These are phyloP conservation scores for Ophiostoma himal-ulmi DNA, from an alignment of 2,329 filamentous ascomycete genomes.

Conservation along the genomic window DNA sequence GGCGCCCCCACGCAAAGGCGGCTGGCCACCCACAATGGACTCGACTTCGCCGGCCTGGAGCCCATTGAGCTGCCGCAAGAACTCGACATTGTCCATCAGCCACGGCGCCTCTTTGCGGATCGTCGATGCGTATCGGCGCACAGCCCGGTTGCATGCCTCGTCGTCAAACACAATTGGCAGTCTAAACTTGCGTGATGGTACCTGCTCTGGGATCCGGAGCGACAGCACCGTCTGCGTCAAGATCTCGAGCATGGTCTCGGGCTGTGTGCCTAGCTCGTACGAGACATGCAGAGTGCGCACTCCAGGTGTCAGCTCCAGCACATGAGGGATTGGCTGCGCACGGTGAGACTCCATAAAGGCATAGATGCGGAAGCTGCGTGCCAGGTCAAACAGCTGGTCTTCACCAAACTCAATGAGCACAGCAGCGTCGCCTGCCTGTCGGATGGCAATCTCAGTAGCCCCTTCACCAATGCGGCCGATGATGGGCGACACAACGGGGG, in stretches of 20 bases:
- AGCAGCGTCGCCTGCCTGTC: conserved; percentile 1
- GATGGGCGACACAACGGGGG: neutral
- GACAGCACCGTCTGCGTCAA: neutral
- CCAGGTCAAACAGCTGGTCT: neutral
- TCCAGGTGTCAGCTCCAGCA: neutral
- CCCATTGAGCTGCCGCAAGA: conserved; percentile 34
- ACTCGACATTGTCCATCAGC: conserved; percentile 42
- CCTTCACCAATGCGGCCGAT: neutral
- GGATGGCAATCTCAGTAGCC: neutral
- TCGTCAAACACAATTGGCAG: conserved; percentile 29
- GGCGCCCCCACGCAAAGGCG: conserved; percentile 25
- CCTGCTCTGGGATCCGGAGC: neutral
- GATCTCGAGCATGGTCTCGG: neutral
- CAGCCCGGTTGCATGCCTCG: conserved; percentile 37
- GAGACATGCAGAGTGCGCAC: conserved; percentile 1
- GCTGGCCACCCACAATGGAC: conserved; percentile 26
- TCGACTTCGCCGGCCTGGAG: conserved; percentile 25
- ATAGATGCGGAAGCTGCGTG: neutral
- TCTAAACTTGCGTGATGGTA: conserved; percentile 26
- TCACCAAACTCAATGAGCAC: conserved; percentile 6
- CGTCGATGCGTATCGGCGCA: conserved; percentile 51
- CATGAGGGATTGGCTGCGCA: neutral
- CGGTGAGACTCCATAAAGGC: neutral
- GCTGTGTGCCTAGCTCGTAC: neutral
- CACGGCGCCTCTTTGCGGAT: conserved; percentile 52